Conservation (phyloP, 345 rosid species). For the Triadica sebifera region DNA sequence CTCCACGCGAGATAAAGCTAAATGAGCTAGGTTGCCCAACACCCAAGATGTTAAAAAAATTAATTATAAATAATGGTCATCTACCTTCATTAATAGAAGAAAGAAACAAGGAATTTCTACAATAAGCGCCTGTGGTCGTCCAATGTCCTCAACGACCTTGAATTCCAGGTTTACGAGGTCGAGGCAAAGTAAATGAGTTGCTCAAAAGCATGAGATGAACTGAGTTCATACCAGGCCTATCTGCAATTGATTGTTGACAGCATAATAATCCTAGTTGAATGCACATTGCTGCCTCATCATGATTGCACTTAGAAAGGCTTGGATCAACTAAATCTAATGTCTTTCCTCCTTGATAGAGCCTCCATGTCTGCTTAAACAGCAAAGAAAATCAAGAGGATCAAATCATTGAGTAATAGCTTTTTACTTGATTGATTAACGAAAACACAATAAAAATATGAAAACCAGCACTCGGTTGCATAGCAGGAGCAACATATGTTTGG, state of each 20-base stretch:
- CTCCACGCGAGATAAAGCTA: slow-evolving; percentile 12
- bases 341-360: slow-evolving; percentile 50
- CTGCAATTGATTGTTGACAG: slow-evolving; percentile 58
- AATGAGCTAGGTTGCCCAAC: neutral
- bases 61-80: slow-evolving; percentile 23
- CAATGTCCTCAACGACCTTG: slow-evolving; percentile 58
- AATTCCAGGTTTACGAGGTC: slow-evolving; percentile 72
- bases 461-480: neutral
- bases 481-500: neutral
- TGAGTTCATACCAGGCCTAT: slow-evolving; percentile 78
- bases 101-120: slow-evolving; percentile 75
- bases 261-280: slow-evolving; percentile 75
- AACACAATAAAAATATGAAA: neutral
- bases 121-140: slow-evolving; percentile 45
- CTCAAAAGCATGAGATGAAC: slow-evolving; percentile 85
- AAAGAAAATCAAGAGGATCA: neutral
- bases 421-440: neutral
- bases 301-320: slow-evolving; percentile 51
- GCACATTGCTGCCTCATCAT: slow-evolving; percentile 73
- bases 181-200: slow-evolving; percentile 74
- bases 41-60: neutral
- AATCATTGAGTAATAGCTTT: neutral
- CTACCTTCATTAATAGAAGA: slow-evolving; percentile 87
- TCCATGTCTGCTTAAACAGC: slow-evolving; percentile 56
- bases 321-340: slow-evolving; percentile 65